Base-by-base conservation (phyloP, 257 asterid species). In the Fraxinus cuspidata region DNA sequence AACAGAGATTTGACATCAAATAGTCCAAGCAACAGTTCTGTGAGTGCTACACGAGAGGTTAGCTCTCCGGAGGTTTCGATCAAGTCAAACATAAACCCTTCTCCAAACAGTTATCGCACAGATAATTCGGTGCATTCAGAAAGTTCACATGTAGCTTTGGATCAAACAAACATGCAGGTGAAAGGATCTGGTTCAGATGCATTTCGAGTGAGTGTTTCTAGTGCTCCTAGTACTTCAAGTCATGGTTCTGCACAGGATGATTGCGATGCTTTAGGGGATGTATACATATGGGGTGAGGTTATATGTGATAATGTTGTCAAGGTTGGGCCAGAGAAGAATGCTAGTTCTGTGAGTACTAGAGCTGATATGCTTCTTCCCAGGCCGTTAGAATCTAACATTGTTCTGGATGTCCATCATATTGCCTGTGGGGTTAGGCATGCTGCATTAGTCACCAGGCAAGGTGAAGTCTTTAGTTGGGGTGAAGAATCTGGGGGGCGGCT, bases 401-500 rank as follows among this genome's bases (percentile, higher is more conserved):
- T 94, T 78, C 75, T 94, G 42, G 98, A 94, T 74, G 97, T 92
- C 72, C 96, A 92, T 78, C 90, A 90, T 80, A 85, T 94, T 75
- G 89, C 98, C 15, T 94, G 98, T 82, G 98, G 98, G 77, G 97
- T 92, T 70, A 79, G 87, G 71, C 97, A 94, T 79, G 96, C 97
- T 35, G 90, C 97, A 77, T 83, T 94, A 49, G 97, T 92, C 77
- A 92, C 96, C 49, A 86, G 97, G 81, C 97, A 91, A 76, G 98
- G 98, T 15, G 97, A 94, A 82, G 85, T 92, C 56, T 94, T 94
- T 83, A 92, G 92, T 25, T 94, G 98, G 98, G 98, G 98, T 25
- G 97, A 94, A 80, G 98, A 94, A 84, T 91, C 97, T 4, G 98
- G 98, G n/a, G 98, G 98, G 13, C 84, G 97, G 70, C 98, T 94